Evolutionary conservation across 139 green algal species (phyloP).

Genomic region (Chara braunii): DNA sequence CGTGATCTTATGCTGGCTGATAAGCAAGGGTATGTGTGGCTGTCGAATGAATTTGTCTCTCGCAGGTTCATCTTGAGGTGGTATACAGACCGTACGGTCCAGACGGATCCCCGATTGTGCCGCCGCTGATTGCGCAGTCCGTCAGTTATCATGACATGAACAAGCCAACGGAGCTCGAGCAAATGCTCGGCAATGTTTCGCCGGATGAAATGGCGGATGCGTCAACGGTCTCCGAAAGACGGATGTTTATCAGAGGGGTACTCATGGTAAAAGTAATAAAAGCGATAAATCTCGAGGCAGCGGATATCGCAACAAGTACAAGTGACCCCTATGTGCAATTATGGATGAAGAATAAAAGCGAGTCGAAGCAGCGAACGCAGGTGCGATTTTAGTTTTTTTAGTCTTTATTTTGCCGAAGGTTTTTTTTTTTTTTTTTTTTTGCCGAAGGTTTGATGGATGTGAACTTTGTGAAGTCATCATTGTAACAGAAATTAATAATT

Average conservation of each 20-base stretch:
- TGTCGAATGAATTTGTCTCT: too few species aligned
- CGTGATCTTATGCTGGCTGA: too few species aligned
- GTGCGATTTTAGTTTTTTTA: neutral
- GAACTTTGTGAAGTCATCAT: too few species aligned
- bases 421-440: too few species aligned
- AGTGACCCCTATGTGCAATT: constrained; percentile 25
- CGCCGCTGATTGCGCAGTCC: neutral
- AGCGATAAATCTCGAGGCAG: constrained; percentile 5
- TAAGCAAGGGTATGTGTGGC: too few species aligned
- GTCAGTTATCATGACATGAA: neutral
- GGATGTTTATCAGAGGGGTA: constrained; percentile 9
- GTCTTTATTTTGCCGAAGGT: neutral
- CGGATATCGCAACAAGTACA: constrained; percentile 17
- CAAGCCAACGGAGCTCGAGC: too few species aligned
- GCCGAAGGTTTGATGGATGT: too few species aligned
- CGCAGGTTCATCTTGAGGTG: constrained; percentile 23
- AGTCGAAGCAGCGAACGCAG: neutral
- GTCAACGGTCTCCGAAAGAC: neutral
- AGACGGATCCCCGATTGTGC: neutral
- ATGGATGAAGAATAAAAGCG: neutral
- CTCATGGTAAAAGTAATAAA: constrained; percentile 13
- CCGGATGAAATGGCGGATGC: too few species aligned
- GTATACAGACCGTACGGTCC: constrained; percentile 5
- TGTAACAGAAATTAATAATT: too few species aligned
- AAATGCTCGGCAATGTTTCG: too few species aligned